Conservation (phyloP, 768 basidiomycete species). For the Leucosporidium yakuticum region DNA sequence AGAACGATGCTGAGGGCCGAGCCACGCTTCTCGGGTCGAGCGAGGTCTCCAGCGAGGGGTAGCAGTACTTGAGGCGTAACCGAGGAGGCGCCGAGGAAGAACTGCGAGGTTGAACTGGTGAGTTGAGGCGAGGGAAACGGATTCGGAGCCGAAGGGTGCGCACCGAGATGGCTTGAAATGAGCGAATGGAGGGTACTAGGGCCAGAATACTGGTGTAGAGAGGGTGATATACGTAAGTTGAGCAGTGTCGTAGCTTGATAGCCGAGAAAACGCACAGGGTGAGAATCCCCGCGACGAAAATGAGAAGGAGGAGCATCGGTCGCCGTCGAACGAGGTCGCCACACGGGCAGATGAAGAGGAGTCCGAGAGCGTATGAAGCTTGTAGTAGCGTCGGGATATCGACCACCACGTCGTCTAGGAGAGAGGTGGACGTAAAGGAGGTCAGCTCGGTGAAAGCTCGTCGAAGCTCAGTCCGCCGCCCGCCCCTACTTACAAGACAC, state of each 20-base stretch:
- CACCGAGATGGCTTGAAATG: slow-evolving; percentile 13
- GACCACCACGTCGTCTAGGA: slow-evolving; percentile 1
- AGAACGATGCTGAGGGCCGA: slow-evolving; percentile 62
- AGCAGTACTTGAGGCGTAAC: slow-evolving; percentile 58
- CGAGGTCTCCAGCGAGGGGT: slow-evolving; percentile 73
- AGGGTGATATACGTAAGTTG: no score
- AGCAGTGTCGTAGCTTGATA: no score
- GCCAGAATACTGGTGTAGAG: slow-evolving; percentile 47
- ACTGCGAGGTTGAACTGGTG: slow-evolving; percentile 75
- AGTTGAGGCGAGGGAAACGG: slow-evolving; percentile 38
- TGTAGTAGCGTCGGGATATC: slow-evolving; percentile 45
- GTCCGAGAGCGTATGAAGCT: slow-evolving; percentile 54
- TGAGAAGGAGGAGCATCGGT: slow-evolving; percentile 59
- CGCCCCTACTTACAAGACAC: slow-evolving; percentile 10
- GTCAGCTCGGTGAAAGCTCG: no score
- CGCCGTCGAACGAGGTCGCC: slow-evolving; percentile 76
- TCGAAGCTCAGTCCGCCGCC: no score
- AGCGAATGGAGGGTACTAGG: slow-evolving; percentile 1
- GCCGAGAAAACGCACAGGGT: slow-evolving; percentile 60
- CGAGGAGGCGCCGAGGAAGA: slow-evolving; percentile 75
- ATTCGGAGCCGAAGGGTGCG: not conserved
- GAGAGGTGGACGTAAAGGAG: no score
- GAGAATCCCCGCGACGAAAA: slow-evolving; percentile 54
- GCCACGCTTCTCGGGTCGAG: slow-evolving; percentile 64
- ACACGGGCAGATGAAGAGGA: slow-evolving; percentile 69